Evolutionary conservation across 352 stramenopile species (phyloP).

Genomic region (Globisporangium mamillatum): DNA sequence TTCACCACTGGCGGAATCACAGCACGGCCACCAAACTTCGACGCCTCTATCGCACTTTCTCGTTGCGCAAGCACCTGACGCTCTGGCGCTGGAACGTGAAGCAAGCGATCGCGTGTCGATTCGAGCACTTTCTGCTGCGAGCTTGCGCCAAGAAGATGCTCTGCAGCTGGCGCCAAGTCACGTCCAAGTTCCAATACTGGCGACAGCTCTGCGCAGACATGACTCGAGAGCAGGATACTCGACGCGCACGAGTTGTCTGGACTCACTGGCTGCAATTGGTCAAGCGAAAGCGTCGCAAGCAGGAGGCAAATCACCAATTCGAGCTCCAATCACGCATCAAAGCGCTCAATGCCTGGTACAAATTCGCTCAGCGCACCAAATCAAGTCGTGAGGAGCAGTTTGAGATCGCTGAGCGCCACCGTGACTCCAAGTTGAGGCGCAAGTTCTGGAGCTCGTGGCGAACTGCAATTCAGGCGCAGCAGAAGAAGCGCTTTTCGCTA

Average conservation of each 20-base stretch:
- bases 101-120: constrained; percentile 31
- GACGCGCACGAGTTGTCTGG: constrained; percentile 18
- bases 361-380: background rate
- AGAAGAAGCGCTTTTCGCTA: constrained; percentile 42
- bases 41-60: constrained; percentile 27
- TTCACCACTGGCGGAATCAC: constrained; percentile 27
- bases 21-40: constrained; percentile 10
- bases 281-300: constrained; percentile 3
- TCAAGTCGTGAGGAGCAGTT: constrained; percentile 12
- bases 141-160: constrained; percentile 30
- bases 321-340: constrained; percentile 6
- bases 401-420: constrained; percentile 15
- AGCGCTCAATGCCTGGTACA: constrained; percentile 1
- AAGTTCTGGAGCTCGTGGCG: constrained; percentile 21
- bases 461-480: constrained; percentile 17
- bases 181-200: constrained; percentile 25
- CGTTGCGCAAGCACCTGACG: constrained; percentile 34
- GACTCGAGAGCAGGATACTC: background rate
- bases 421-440: constrained; percentile 1
- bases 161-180: constrained; percentile 20
- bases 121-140: constrained; percentile 23
- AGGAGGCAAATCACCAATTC: background rate
- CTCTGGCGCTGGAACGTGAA: constrained; percentile 33
- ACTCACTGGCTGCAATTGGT: constrained; percentile 24
- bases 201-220: constrained; percentile 23